Base-by-base conservation (phyloP, 2,329 filamentous ascomycete genomes). In the Scedosporium apiospermum region DNA sequence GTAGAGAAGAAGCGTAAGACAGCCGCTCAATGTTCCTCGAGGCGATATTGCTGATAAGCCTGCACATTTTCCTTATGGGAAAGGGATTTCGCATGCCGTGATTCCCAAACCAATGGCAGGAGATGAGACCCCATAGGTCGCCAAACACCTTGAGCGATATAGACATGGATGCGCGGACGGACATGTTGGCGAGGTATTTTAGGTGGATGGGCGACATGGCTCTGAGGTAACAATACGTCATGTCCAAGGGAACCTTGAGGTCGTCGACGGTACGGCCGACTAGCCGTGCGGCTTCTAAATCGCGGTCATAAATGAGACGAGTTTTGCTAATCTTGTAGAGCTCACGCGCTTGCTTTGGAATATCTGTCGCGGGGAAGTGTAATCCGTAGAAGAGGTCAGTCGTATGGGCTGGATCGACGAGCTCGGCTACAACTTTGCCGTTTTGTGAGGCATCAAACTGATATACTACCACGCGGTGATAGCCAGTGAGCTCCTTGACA, bases 401-500 rank as follows among this genome's bases (percentile, higher is more conserved):
- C 0, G 91, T 93, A 38, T 88, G 86, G 18, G 84, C 79, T 1
- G 90, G 89, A 71, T 96, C 90, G 7, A 96, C 89, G 10, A 96
- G 77, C 71, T 96, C 92, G 0, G 91, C 91, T 4, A 96, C 91
- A 1, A 96, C 91, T 63, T 89, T 87, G 18, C 91, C 92, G 68
- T 96, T 96, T 79, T 88, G 95, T 1, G 81, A 74, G 4, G 86
- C 79, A 71, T 96, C 92, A 66, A 96, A 96, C 72, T 96, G 91
- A 69, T 96, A 96, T 1, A 96, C 83, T 90, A 96, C 93, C 58
- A 96, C 90, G 12, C 92, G 88, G 70, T 96, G 92, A 66, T 96
- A 96, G 0, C 92, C 91, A 0, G 91, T 96, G 58, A 96, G 72
- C 69, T 96, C 92, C 70, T 96, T 96, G 41, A 96, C 85, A 6